Evolutionary conservation across 495 filamentous ascomycete species (phyloP).

Genomic region (Poronia punctata): DNA sequence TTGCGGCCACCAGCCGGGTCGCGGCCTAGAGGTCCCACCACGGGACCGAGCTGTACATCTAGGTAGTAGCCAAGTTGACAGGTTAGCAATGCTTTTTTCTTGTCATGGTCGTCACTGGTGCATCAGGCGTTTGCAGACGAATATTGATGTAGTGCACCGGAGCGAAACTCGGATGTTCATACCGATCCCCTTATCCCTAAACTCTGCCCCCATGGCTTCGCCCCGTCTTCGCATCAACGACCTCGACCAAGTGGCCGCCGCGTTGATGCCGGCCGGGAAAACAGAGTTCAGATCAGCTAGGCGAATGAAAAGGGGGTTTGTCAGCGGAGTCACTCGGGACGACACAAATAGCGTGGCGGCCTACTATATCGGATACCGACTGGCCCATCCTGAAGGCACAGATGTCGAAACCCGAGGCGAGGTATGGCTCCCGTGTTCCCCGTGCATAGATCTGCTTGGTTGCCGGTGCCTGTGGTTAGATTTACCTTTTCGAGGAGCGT

Average conservation of each 20-base stretch:
- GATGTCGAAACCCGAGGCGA: slow-evolving; percentile 36
- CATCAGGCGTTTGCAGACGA: too few relatives aligned
- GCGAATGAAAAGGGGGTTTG: too few relatives aligned
- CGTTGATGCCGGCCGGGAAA: slow-evolving; percentile 70
- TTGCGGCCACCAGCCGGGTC: slow-evolving; percentile 56
- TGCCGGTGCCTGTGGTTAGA: slow-evolving; percentile 67
- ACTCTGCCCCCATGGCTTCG: slow-evolving; percentile 51
- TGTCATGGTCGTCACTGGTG: neutral
- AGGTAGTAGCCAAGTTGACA: neutral
- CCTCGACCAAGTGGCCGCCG: slow-evolving; percentile 66
- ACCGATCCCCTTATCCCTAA: slow-evolving; percentile 56
- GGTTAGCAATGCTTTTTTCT: neutral
- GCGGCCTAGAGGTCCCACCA: slow-evolving; percentile 47
- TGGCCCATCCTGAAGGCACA: slow-evolving; percentile 46
- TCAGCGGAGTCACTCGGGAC: too few relatives aligned
- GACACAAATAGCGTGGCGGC: neutral
- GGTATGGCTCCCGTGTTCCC: slow-evolving; percentile 58
- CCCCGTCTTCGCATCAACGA: slow-evolving; percentile 53
- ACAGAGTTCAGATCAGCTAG: slow-evolving; percentile 53
- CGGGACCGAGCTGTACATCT: slow-evolving; percentile 46
- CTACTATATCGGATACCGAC: slow-evolving; percentile 39
- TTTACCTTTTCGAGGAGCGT: slow-evolving; percentile 77
- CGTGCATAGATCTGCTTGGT: slow-evolving; percentile 65
- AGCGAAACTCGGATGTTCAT: slow-evolving; percentile 33
- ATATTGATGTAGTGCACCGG: neutral